Evolutionary conservation across 2,329 filamentous ascomycete species (phyloP).

Genomic region (Diplodia corticola): DNA sequence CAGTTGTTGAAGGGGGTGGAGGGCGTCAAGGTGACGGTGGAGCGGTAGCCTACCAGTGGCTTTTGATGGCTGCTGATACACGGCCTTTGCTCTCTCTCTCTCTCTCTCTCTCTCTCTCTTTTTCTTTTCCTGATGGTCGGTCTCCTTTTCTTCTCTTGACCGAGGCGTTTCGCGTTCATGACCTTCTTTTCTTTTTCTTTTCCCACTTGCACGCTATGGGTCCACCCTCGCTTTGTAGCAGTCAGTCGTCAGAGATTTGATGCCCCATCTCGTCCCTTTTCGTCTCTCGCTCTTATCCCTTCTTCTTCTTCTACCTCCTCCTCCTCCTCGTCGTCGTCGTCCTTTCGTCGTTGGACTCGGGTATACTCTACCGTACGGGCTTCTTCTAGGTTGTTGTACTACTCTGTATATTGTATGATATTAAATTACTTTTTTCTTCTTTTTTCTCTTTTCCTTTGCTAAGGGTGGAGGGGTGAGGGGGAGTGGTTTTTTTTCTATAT

Average conservation of each 20-base stretch:
- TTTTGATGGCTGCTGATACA: too few relatives aligned
- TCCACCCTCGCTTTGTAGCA: not conserved
- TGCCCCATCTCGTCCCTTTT: not conserved
- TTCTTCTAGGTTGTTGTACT: not conserved
- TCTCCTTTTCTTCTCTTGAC: not conserved
- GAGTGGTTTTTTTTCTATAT: too few relatives aligned
- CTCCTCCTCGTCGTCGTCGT: not conserved
- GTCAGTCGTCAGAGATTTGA: not conserved
- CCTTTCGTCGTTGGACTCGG: not conserved
- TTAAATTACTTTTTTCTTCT: not conserved
- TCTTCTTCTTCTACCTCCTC: not conserved
- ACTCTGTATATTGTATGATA: not conserved
- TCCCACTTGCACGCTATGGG: not conserved
- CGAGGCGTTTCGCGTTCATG: too few relatives aligned
- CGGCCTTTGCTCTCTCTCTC: too few relatives aligned
- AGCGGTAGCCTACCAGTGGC: slow-evolving; percentile 27
- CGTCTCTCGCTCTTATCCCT: not conserved
- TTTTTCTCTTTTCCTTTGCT: too few relatives aligned
- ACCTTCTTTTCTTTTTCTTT: not conserved
- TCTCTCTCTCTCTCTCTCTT: not conserved
- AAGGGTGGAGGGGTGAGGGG: too few relatives aligned
- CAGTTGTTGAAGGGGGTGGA: slow-evolving; percentile 28
- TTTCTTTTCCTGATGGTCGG: too few relatives aligned
- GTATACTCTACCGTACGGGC: not conserved
- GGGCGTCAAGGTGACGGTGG: slow-evolving; percentile 25